phyloP scores from a whole-genome alignment of 805 yeast species.

The Cyberlindnera euphorbiiphila region DNA sequence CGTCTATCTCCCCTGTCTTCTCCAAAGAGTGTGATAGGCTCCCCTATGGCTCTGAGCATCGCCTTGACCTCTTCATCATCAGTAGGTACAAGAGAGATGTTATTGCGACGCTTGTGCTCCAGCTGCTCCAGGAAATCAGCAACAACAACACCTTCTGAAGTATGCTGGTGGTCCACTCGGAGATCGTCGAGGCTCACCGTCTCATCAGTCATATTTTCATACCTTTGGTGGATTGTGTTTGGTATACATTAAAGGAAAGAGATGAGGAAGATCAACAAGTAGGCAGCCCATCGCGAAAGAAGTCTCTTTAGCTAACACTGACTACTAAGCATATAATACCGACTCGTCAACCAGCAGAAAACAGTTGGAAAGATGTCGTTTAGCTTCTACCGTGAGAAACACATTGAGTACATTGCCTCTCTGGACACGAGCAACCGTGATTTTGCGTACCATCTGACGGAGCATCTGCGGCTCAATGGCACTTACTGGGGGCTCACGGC shows the following conservation, averaged over 20 bases:
- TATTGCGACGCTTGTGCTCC: conserved; percentile 28
- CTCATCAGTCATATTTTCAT: conserved; percentile 1
- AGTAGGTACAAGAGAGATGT: conserved; percentile 48
- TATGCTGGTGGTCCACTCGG: conserved; percentile 24
- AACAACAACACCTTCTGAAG: conserved; percentile 25
- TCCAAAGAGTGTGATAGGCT: conserved; percentile 53
- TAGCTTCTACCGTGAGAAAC: conserved; percentile 44
- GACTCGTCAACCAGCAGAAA: conserved; percentile 1
- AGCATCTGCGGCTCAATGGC: conserved; percentile 87
- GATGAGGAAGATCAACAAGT: background rate
- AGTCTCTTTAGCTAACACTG: too few relatives aligned
- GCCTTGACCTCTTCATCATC: conserved; percentile 59
- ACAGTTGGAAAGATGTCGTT: too few relatives aligned
- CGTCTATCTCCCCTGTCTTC: conserved; percentile 64
- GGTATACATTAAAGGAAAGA: too few relatives aligned
- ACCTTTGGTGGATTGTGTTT: too few relatives aligned
- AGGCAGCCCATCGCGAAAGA: background rate
- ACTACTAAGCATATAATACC: background rate
- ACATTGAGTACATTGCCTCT: conserved; percentile 51
- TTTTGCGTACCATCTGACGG: conserved; percentile 82
- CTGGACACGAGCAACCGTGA: conserved; percentile 54
- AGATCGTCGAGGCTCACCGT: conserved; percentile 24
- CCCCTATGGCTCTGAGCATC: conserved; percentile 44
- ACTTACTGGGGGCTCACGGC: conserved; percentile 94
- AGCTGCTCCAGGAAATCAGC: conserved; percentile 26